phyloP scores from a whole-genome alignment of 2,329 filamentous ascomycete species.

The Phialophora tarda region DNA sequence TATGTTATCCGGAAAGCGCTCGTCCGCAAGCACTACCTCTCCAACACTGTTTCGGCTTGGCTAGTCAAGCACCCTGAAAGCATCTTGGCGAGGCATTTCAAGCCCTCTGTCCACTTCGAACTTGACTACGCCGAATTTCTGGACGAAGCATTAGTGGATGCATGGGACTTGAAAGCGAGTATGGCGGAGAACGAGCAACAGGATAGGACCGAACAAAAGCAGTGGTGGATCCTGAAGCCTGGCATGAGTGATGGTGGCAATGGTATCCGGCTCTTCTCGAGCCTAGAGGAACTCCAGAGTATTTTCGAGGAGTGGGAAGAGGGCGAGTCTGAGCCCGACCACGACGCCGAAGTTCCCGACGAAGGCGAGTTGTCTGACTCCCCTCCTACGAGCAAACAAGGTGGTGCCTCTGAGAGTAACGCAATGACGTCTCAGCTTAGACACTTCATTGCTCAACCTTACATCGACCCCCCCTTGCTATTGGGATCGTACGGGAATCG shows the following conservation, averaged over 20 bases:
- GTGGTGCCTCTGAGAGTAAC: constrained; percentile 49
- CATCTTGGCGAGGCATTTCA: constrained; percentile 71
- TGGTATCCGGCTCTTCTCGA: constrained; percentile 87
- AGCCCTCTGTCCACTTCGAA: constrained; percentile 83
- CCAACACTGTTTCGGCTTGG: constrained; percentile 83
- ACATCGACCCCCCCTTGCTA: constrained; percentile 86
- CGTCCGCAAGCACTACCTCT: constrained; percentile 93
- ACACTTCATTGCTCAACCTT: constrained; percentile 94
- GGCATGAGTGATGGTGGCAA: constrained; percentile 97
- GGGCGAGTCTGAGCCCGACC: constrained; percentile 68
- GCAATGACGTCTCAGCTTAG: constrained; percentile 89
- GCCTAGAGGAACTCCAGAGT: constrained; percentile 77
- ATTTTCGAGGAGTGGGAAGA: constrained; percentile 95
- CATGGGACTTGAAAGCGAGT: constrained; percentile 82
- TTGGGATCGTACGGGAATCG: constrained; percentile 66
- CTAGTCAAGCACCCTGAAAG: constrained; percentile 79
- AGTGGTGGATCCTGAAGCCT: constrained; percentile 99
- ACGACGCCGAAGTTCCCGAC: constrained; percentile 59
- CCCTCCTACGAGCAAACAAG: constrained; percentile 44
- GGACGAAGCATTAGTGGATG: constrained; percentile 88
- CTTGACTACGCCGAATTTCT: constrained; percentile 96
- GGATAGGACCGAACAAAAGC: constrained; percentile 52
- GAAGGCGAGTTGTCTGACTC: constrained; percentile 36
- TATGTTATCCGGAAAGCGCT: constrained; percentile 96
- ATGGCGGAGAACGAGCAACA: constrained; percentile 69